Evolutionary conservation across 2,329 filamentous ascomycete genomes (phyloP), one percentile per base, ranked within the genome.

Genomic region (Blastomyces percursus): DNA sequence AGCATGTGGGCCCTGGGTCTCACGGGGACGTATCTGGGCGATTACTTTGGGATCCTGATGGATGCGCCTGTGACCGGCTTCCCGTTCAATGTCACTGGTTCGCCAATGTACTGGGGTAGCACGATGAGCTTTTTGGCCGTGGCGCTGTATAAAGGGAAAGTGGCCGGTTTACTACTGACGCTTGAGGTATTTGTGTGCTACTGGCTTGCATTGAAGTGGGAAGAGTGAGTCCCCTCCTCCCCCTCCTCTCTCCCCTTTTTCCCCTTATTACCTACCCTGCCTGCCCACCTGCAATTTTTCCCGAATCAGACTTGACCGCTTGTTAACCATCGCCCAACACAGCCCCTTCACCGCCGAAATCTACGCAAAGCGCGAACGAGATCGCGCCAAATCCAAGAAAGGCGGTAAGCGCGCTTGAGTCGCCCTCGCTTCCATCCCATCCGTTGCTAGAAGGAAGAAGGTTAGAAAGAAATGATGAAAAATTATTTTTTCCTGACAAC

Each of bases 11-110:
- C 87, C 42, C 85, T 99, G 50, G 94, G 94, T 63, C 85, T 99
- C 71, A 96, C 91, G 0, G 94, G 94, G 66, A 99, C 94, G 46
- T 99, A 96, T 74, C 81, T 99, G 44, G 94, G 94, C 69, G 94
- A 99, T 80, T 99, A 99, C 81, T 99, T 97, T 74, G 94, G 94
- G 69, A 96, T 97, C 74, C 82, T 99, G 67, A 96, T 96, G 91
- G 93, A 97, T 73, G 80, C 88, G 68, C 93, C 93, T 71, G 92
- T 99, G 60, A 96, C 91, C 14, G 88, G 90, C 16, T 99, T 99
- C 74, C 94, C 94, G 2, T 99, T 99, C 82, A 97, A 89, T 76
- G 83, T 97, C 65, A 92, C 88, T 61, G 84, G 86, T 67, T 88
- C 91, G 60, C 94, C 94, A 66, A 99, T 99, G 94, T 99, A 99